Evolutionary conservation across 2,329 filamentous ascomycete genomes (phyloP).

Genomic region (Bertia moriformis): DNA sequence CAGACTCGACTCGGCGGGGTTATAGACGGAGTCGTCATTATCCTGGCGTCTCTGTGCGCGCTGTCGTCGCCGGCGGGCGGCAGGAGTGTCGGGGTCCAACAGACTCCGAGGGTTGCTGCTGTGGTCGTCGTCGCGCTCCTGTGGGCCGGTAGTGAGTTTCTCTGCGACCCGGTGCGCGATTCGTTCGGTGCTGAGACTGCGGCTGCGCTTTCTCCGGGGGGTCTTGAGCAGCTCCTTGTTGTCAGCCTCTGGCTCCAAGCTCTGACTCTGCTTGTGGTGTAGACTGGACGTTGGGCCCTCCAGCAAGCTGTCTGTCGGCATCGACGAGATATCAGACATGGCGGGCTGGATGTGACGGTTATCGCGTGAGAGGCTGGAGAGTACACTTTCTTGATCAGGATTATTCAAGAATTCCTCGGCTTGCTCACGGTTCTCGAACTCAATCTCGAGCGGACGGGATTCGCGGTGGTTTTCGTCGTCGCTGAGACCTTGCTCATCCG

Average conservation of each 20-base stretch:
- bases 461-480: slow-evolving; percentile 17
- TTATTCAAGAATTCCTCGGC: slow-evolving; percentile 17
- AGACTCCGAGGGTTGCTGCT: too few species aligned
- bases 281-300: slow-evolving; percentile 35
- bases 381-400: slow-evolving; percentile 22
- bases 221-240: slow-evolving; percentile 36
- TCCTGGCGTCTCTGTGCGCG: too few species aligned
- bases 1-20: slow-evolving; percentile 45
- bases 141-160: slow-evolving; percentile 40
- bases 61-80: neutral
- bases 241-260: slow-evolving; percentile 7
- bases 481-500: slow-evolving; percentile 3
- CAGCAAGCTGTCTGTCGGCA: slow-evolving; percentile 59
- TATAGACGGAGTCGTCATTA: slow-evolving; percentile 17
- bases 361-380: slow-evolving; percentile 17
- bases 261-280: slow-evolving; percentile 17
- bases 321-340: slow-evolving; percentile 59
- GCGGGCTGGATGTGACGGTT: slow-evolving; percentile 29
- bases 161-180: slow-evolving; percentile 57
- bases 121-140: slow-evolving; percentile 13
- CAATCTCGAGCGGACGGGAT: neutral
- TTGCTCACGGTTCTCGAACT: slow-evolving; percentile 5
- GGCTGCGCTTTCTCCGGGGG: slow-evolving; percentile 38
- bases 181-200: slow-evolving; percentile 51
- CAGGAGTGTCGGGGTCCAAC: neutral